Conservation (phyloP, 2,329 filamentous ascomycete genomes). For the Trichoderma asperellum region DNA sequence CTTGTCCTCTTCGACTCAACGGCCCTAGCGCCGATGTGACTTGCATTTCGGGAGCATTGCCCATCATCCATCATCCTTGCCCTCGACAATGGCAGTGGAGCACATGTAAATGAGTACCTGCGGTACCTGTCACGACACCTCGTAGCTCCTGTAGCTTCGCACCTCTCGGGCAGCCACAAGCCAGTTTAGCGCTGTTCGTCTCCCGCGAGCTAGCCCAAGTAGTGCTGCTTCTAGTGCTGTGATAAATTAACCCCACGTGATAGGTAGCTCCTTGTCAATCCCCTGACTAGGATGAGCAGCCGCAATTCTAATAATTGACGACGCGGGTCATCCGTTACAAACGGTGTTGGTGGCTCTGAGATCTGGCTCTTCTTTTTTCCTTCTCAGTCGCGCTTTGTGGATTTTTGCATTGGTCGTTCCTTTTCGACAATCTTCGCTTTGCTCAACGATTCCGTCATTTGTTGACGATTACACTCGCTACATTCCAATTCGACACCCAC, state of each 20-base stretch:
- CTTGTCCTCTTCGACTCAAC: background rate
- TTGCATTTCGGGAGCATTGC: background rate
- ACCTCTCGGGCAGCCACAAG: background rate
- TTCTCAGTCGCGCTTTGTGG: background rate
- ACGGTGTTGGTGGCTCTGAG: conserved; percentile 1
- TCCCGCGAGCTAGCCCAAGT: conserved; percentile 10
- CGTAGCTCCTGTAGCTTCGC: background rate
- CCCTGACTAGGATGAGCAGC: conserved; percentile 27
- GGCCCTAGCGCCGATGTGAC: background rate
- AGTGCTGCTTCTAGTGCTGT: background rate
- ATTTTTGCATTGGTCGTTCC: background rate
- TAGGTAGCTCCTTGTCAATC: conserved; percentile 23
- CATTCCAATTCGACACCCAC: background rate
- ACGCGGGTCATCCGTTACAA: conserved; percentile 4
- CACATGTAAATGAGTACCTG: background rate
- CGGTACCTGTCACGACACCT: background rate
- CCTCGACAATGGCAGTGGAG: background rate
- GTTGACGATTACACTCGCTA: conserved; percentile 20
- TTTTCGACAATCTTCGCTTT: background rate
- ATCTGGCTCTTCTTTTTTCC: background rate
- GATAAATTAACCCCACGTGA: conserved; percentile 29
- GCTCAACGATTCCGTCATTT: conserved; percentile 18
- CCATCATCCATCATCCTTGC: background rate
- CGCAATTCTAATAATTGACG: conserved; percentile 12
- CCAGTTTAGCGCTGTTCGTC: conserved; percentile 15